Base-by-base conservation (phyloP, 805 yeast genomes). In the Dipodascopsis uninucleata region DNA sequence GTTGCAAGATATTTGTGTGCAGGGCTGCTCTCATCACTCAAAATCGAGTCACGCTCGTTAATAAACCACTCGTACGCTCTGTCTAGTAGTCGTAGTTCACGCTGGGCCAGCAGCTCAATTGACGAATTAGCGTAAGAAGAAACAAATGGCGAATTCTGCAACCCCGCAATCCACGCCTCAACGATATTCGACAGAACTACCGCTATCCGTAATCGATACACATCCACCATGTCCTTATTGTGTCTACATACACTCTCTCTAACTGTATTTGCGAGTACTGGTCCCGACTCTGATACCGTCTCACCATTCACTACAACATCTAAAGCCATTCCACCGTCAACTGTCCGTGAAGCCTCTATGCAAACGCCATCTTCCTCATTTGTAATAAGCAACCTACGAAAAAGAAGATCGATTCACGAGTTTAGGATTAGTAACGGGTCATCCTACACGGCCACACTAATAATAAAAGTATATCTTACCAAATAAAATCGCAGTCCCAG, bases 401-500 rank as follows among this genome's bases (percentile, higher is more conserved):
- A n/a, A n/a, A n/a, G n/a, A n/a, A n/a, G n/a, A n/a, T n/a, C n/a
- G n/a, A n/a, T n/a, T n/a, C n/a, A n/a, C n/a, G n/a, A n/a, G n/a
- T n/a, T n/a, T n/a, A n/a, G n/a, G n/a, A n/a, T n/a, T n/a, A n/a
- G n/a, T n/a, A n/a, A n/a, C n/a, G n/a, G n/a, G 29, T 12, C 12
- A 10, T 26, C 29, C n/a, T 26, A 12, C 29, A 26, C 10, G n/a
- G 10, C n/a, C 29, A n/a, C 29, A 10, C 29, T 26, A 26, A n/a
- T n/a, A 26, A 26, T 12, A 26, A 26, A 26, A 26, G n/a, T n/a
- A n/a, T n/a, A n/a, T n/a, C 14, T 20, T 14, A 24, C 56, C 56
- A 52, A 24, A 50, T 32, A 21, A 29, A 52, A 35, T 50, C 56
- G 43, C 55, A 46, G 18, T 46, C 40, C 56, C 56, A 52, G 4